A percentile compares a stretch with the other conserved stretches of the same genome.
Conservation (phyloP, 495 filamentous ascomycete species). For the Patellaria atrata region DNA sequence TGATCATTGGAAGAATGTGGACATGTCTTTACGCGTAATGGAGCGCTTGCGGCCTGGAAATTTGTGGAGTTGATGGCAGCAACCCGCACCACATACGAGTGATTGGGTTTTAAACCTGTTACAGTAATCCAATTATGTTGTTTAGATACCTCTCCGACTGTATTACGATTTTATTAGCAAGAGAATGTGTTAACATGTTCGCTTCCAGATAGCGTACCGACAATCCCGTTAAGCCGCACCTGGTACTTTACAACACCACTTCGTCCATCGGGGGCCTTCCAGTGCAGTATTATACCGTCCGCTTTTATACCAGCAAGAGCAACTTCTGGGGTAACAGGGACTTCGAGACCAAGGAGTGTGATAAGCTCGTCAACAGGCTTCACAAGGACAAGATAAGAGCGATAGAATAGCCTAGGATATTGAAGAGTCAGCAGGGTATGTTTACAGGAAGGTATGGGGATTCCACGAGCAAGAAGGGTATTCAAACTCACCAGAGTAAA, state of each 20-base stretch:
- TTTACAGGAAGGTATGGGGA: neutral
- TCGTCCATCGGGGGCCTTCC: constrained; percentile 65
- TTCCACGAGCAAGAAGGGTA: neutral
- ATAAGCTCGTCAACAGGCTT: constrained; percentile 85
- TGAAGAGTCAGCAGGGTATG: neutral
- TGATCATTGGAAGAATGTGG: constrained; percentile 18
- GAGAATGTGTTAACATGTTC: neutral
- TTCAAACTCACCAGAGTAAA: constrained; percentile 17
- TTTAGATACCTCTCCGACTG: constrained; percentile 72
- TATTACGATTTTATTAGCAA: neutral
- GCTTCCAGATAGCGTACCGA: constrained; percentile 43
- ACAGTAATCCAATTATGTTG: constrained; percentile 84
- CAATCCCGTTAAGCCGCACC: constrained; percentile 84
- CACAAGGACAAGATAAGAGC: constrained; percentile 71
- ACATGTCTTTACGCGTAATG: constrained; percentile 59
- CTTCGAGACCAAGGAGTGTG: constrained; percentile 79
- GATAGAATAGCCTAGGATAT: constrained; percentile 56
- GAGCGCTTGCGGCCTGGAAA: constrained; percentile 75
- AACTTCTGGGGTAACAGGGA: constrained; percentile 77
- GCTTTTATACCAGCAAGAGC: constrained; percentile 81
- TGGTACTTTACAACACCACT: constrained; percentile 73
- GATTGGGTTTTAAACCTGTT: constrained; percentile 64
- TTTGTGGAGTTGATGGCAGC: constrained; percentile 78
- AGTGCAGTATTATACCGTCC: constrained; percentile 79
- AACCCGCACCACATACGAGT: constrained; percentile 84